phyloP scores from a whole-genome alignment of 352 stramenopile genomes.

The Phytophthora sp. region DNA sequence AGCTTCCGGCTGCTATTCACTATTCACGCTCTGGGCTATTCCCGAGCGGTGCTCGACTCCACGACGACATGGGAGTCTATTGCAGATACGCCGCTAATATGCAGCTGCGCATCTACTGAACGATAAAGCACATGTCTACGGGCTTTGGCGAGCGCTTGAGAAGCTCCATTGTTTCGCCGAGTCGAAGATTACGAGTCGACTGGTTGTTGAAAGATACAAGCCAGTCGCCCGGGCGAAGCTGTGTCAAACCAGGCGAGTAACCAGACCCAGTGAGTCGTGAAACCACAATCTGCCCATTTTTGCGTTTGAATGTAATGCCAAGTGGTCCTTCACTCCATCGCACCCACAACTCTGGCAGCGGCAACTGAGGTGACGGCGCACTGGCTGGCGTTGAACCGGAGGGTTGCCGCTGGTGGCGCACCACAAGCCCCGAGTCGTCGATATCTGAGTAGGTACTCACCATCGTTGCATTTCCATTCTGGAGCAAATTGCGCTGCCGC shows the following conservation, averaged over 20 bases:
- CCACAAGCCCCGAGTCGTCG: constrained; percentile 71
- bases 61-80: neutral
- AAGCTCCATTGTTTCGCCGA: constrained; percentile 84
- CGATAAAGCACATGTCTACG: constrained; percentile 81
- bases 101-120: constrained; percentile 43
- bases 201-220: constrained; percentile 80
- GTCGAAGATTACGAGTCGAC: constrained; percentile 58
- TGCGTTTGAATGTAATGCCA: constrained; percentile 84
- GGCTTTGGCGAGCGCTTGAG: constrained; percentile 80
- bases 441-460: constrained; percentile 73
- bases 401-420: constrained; percentile 30
- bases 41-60: constrained; percentile 17
- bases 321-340: constrained; percentile 75
- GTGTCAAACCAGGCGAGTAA: constrained; percentile 66
- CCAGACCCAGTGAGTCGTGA: constrained; percentile 75
- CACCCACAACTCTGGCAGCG: constrained; percentile 70
- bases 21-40: constrained; percentile 34
- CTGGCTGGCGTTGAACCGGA: neutral
- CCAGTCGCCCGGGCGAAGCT: constrained; percentile 75
- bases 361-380: constrained; percentile 28
- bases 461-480: constrained; percentile 36
- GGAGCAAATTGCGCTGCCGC: constrained; percentile 55
- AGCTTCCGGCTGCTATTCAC: constrained; percentile 25
- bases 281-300: constrained; percentile 79
- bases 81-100: neutral